Evolutionary conservation across 2,329 filamentous ascomycete species (phyloP), one percentile per base, ranked within the genome.

Genomic region (Endothia cerciana): DNA sequence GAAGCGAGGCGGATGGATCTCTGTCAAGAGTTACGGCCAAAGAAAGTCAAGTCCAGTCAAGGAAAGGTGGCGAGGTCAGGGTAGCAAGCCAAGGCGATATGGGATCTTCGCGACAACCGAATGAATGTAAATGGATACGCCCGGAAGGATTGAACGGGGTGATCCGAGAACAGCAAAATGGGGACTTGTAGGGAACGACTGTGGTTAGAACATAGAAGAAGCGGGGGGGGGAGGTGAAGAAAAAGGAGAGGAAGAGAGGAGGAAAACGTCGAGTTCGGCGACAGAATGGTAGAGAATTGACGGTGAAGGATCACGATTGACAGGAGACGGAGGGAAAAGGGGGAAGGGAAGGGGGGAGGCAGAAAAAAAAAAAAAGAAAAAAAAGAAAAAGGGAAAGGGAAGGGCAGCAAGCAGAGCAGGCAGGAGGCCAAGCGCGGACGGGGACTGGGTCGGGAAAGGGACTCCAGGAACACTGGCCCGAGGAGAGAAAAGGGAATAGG

Each of bases 131-230:
- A 81, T 78, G 75, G 76, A 71, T 76, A 61, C 76, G 78, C 77
- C 77, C 77, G 81, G 76, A 84, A 83, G 74, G 82, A 84, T 80
- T 84, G 82, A 73, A 81, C 80, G 81, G 81, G 79, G 74, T 76
- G 77, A 78, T 73, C 74, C 73, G 68, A 69, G 74, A 76, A 75
- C 77, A 76, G 72, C 73, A 77, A 77, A 72, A 73, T 72, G 70
- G 65, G 73, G 73, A 53, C 71, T 75, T 75, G 76, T 83, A 84
- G 82, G 77, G 81, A 84, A 78, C 77, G 82, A 84, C 81, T 83
- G 76, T 76, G 74, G 73, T 76, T 78, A 82, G 78, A 75, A 76
- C 67, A 69, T 69, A 65, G 38, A 67, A 68, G 65, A 64, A 68
- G 62, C 61, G 61, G 65, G 67, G 63, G 80, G 80, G 77, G 73